Base-by-base conservation (phyloP, 163 green algal species). In the Chlorella variabilis region DNA sequence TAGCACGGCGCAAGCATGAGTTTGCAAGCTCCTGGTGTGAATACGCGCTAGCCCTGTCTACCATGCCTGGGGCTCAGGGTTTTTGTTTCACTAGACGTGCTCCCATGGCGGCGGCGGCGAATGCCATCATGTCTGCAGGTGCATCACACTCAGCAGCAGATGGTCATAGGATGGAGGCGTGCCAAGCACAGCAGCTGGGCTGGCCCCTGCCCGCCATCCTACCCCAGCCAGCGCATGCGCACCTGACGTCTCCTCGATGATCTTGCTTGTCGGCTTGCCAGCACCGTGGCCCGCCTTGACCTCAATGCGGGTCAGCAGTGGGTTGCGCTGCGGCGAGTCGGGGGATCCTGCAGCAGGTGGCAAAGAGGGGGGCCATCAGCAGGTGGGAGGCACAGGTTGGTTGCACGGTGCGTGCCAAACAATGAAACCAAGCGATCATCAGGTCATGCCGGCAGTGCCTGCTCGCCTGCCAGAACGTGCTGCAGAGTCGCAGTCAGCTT, bases 241-340 rank as follows among this genome's bases (percentile, higher is more conserved):
- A 56, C 71, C 71, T 29, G 71, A 51, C 17, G 59, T 69, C 56
- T 80, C 73, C 56, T 80, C 25, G 27, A 80, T 80, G n/a, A 97
- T 84, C 87, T 98, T 99, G 27, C 85, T 58, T 0, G 94, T 98
- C 4, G 96, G 94, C 89, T 97, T 98, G 59, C 96, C 95, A 6
- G 93, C 93, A 3, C 96, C 96, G 78, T 98, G 96, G 6, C 94
- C 94, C 17, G 93, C 89, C 31, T 86, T 71, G 58, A 88, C 82
- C 73, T 93, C 90, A 21, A 94, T 82, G 17, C 91, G 83, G 38
- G 85, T 78, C 36, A 97, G 61, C 39, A 98, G 86, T 8, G 94
- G 94, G 89, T 98, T 98, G 69, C 83, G 76, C 83, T 92, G 88
- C 17, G 70, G 34, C 8, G 56, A 77, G 29, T 29, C 67, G 0